These are phyloP conservation scores for Friedmanniomyces simplex DNA, from an alignment of 495 filamentous ascomycete species.

Conservation along the genomic window DNA sequence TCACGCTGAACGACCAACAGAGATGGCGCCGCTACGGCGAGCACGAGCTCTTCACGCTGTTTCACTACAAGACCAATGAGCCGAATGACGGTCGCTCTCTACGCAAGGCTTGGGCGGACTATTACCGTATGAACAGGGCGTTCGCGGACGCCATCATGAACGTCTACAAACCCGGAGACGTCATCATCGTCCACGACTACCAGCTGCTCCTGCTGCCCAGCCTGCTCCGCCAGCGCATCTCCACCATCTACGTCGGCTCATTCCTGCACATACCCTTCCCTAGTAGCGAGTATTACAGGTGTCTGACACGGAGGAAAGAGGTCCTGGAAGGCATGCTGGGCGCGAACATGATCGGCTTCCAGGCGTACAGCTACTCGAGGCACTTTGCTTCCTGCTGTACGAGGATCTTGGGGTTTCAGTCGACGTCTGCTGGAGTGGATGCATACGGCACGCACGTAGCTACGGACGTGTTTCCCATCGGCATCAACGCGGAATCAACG, in stretches of 20 bases:
- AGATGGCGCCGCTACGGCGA: slow-evolving; percentile 84
- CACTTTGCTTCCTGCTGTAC: slow-evolving; percentile 91
- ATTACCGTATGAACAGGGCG: slow-evolving; percentile 72
- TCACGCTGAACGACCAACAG: slow-evolving; percentile 62
- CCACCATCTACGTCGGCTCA: slow-evolving; percentile 81
- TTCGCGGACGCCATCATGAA: slow-evolving; percentile 80
- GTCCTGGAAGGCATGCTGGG: slow-evolving; percentile 78
- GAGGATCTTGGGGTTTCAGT: slow-evolving; percentile 74
- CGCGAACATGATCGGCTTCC: slow-evolving; percentile 84
- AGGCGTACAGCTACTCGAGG: slow-evolving; percentile 82
- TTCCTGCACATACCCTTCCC: slow-evolving; percentile 89
- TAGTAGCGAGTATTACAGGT: slow-evolving; percentile 84
- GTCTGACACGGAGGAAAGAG: slow-evolving; percentile 75
- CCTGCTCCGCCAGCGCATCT: slow-evolving; percentile 68
- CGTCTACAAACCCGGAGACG: slow-evolving; percentile 79
- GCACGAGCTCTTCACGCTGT: slow-evolving; percentile 75
- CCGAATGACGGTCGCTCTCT: slow-evolving; percentile 73
- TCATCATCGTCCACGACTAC: slow-evolving; percentile 87
- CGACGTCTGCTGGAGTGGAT: slow-evolving; percentile 67
- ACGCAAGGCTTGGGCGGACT: slow-evolving; percentile 78
- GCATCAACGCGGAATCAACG: slow-evolving; percentile 67
- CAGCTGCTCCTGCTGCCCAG: slow-evolving; percentile 78
- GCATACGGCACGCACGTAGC: slow-evolving; percentile 80
- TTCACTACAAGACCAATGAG: slow-evolving; percentile 89
- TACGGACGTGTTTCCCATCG: slow-evolving; percentile 84